A percentile compares a stretch with the other conserved stretches of the same genome.
Evolutionary conservation across 2,329 filamentous ascomycete species (phyloP).

Genomic region (Cercospora brassicicola): DNA sequence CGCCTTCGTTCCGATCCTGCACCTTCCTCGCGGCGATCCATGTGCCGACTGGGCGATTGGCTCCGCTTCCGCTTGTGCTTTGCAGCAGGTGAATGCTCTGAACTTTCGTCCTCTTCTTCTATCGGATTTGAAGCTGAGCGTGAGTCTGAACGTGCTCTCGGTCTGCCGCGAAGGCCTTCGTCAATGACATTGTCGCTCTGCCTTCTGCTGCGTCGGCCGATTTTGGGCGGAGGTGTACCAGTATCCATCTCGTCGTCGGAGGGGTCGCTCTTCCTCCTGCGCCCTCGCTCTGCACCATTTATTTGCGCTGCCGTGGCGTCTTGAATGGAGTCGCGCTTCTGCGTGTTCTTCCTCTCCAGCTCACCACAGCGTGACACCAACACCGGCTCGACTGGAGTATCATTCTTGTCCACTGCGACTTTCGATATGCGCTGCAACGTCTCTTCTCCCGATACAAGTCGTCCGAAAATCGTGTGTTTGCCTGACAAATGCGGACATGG

Average conservation of each 20-base stretch:
- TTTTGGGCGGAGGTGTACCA: slow-evolving; percentile 27
- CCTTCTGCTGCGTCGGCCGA: slow-evolving; percentile 32
- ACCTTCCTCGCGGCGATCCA: slow-evolving; percentile 26
- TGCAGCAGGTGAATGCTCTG: slow-evolving; percentile 29
- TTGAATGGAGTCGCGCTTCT: slow-evolving; percentile 22
- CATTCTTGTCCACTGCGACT: slow-evolving; percentile 42
- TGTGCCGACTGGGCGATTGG: slow-evolving; percentile 36
- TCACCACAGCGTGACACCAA: slow-evolving; percentile 44
- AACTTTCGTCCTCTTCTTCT: slow-evolving; percentile 29
- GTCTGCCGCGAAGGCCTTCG: slow-evolving; percentile 40
- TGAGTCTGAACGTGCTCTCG: slow-evolving; percentile 36
- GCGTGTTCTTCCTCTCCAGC: slow-evolving; percentile 40
- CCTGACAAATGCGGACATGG: slow-evolving; percentile 43
- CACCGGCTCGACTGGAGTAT: slow-evolving; percentile 40
- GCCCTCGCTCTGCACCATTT: slow-evolving; percentile 28
- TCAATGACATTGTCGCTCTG: slow-evolving; percentile 41
- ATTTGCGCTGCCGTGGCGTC: slow-evolving; percentile 6
- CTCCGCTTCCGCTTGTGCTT: slow-evolving; percentile 42
- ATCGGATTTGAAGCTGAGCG: slow-evolving; percentile 36
- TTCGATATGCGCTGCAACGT: slow-evolving; percentile 40
- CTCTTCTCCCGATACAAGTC: slow-evolving; percentile 41
- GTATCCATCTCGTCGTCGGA: slow-evolving; percentile 35
- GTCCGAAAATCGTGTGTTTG: slow-evolving; percentile 47
- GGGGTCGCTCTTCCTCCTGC: slow-evolving; percentile 33
- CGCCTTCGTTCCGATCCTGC: slow-evolving; percentile 33